A percentile compares a stretch with the other conserved stretches of the same genome.
phyloP scores from a whole-genome alignment of 352 stramenopile genomes.

The Lagenidium sp. region DNA sequence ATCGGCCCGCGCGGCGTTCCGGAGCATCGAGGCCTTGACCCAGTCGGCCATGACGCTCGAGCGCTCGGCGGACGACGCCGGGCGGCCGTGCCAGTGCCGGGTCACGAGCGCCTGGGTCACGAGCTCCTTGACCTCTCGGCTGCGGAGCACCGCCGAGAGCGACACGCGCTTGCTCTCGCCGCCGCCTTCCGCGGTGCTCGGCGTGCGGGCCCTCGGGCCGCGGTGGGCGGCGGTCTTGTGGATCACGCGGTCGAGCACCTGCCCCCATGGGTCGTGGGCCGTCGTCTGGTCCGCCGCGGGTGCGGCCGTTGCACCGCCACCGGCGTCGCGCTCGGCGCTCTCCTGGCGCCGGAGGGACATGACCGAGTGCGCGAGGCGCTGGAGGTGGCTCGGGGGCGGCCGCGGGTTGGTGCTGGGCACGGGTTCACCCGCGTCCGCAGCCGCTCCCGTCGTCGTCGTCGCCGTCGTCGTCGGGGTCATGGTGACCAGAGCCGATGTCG shows the following conservation, averaged over 20 bases:
- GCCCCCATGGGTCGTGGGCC: slow-evolving; percentile 5
- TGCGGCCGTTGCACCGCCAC: background rate
- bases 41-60: slow-evolving; percentile 58
- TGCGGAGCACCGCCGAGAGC: slow-evolving; percentile 40
- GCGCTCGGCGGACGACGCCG: slow-evolving; percentile 8
- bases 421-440: background rate
- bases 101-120: slow-evolving; percentile 39
- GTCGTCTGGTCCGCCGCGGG: slow-evolving; percentile 1
- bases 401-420: background rate
- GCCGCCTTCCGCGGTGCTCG: background rate
- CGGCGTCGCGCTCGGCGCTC: background rate
- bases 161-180: slow-evolving; percentile 16
- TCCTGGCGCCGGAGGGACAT: background rate
- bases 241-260: slow-evolving; percentile 6
- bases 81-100: slow-evolving; percentile 6
- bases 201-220: background rate
- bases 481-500: background rate
- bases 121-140: slow-evolving; percentile 46
- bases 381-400: background rate
- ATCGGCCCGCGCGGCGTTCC: slow-evolving; percentile 13
- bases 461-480: background rate
- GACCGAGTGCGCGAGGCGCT: background rate
- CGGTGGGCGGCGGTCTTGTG: slow-evolving; percentile 3
- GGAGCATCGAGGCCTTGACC: slow-evolving; percentile 34
- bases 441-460: background rate